Evolutionary conservation across 2,329 filamentous ascomycete species (phyloP).

Genomic region (Orbilia quercus): DNA sequence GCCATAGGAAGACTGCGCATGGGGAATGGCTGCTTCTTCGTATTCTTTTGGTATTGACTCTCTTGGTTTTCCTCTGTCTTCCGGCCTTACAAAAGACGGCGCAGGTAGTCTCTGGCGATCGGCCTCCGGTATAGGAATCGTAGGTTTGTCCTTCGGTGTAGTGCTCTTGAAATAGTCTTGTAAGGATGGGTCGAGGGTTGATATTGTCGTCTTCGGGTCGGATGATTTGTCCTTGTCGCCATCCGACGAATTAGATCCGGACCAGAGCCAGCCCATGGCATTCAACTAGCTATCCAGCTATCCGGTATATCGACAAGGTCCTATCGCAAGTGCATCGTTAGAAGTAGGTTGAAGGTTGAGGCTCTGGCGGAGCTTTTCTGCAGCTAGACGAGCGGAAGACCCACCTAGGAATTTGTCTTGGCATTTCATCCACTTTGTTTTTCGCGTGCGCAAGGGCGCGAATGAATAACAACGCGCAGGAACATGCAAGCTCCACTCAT

Average conservation of each 20-base stretch:
- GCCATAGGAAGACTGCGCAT: slow-evolving; percentile 65
- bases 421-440: slow-evolving; percentile 36
- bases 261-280: slow-evolving; percentile 74
- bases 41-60: slow-evolving; percentile 24
- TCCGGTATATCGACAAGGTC: slow-evolving; percentile 1
- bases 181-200: slow-evolving; percentile 82
- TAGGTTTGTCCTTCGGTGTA: slow-evolving; percentile 69
- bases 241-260: slow-evolving; percentile 60
- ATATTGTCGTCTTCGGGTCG: slow-evolving; percentile 72
- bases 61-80: slow-evolving; percentile 25
- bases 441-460: slow-evolving; percentile 34
- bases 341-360: slow-evolving; percentile 17
- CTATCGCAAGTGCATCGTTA: slow-evolving; percentile 7
- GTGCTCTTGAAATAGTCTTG: slow-evolving; percentile 86
- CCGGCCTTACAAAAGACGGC: slow-evolving; percentile 55
- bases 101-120: slow-evolving; percentile 61
- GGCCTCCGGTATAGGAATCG: slow-evolving; percentile 64
- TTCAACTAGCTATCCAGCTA: slow-evolving; percentile 10
- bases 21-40: slow-evolving; percentile 50
- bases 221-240: slow-evolving; percentile 53
- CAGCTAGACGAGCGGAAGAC: slow-evolving; percentile 13
- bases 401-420: slow-evolving; percentile 9
- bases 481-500: slow-evolving; percentile 41
- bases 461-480: slow-evolving; percentile 55
- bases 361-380: slow-evolving; percentile 5